Base-by-base conservation (phyloP, 2,329 filamentous ascomycete genomes). In the Monascus ruber region DNA sequence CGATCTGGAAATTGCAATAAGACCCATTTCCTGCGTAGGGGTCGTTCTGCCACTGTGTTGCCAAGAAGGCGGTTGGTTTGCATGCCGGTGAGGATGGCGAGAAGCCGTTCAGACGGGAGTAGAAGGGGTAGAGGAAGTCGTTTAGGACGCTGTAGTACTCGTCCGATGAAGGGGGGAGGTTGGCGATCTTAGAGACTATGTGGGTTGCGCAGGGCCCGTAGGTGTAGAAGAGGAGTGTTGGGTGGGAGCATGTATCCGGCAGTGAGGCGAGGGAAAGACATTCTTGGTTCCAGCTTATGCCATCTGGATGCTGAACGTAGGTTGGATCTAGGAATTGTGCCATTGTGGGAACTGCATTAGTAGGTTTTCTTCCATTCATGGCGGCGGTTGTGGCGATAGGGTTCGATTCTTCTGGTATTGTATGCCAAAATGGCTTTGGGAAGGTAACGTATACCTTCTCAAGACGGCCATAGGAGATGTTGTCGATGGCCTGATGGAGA, bases 1-100 rank as follows among this genome's bases (percentile, higher is more conserved):
- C 86, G 10, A 82, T 70, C 52, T 87, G 86, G 62, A 94, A 94
- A 58, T 94, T 94, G 37, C 73, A 76, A 59, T 94, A 94, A 49
- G 80, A 84, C 6, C 88, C 87, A 53, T 81, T 78, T 0, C 88
- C 87, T 0, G 87, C 83, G 27, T 87, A 73, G 10, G 83, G 77
- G 53, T 94, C 87, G 35, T 73, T 73, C 26, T 83, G 71, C 87
- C 87, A 94, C 41, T 75, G 71, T 0, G 87, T 93, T 0, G 83
- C 77, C 3, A 87, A 66, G 31, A 79, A 73, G 1, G 69, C 73
- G 1, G 59, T 63, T 0, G 87, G 85, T 27, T 66, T 66, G 55
- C 85, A 91, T 5, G 70, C 65, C 0, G 74, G 54, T 0, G 71
- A 65, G 0, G 46, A 47, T 1, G 69, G 52, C 1, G 69, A 62